Percentiles rank a stretch among this genome's conserved stretches.
phyloP scores from a whole-genome alignment of 345 rosid genomes.

The Salix dunnii region DNA sequence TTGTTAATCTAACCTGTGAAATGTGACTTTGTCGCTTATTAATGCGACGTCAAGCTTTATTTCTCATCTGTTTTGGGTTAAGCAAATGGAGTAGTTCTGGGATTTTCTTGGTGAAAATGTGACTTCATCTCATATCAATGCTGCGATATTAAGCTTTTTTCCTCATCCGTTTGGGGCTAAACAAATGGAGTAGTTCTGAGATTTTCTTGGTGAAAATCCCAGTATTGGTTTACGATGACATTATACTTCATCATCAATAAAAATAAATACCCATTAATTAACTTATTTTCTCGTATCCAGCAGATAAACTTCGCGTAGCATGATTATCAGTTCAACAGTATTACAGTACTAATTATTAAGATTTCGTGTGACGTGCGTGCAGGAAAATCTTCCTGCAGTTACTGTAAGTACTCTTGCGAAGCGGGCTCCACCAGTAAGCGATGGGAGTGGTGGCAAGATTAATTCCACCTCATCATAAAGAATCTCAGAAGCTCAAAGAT shows the following conservation, averaged over 20 bases:
- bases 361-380: not conserved
- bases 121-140: not conserved
- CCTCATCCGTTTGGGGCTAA: not conserved
- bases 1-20: not conserved
- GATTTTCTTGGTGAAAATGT: not conserved
- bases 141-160: not conserved
- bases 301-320: no score
- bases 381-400: slow-evolving; percentile 2
- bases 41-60: not conserved
- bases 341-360: not conserved
- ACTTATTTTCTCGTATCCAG: no score
- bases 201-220: not conserved
- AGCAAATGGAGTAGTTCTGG: not conserved
- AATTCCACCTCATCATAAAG: not conserved
- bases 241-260: no score
- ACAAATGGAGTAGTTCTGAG: not conserved
- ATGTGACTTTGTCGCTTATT: not conserved
- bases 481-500: not conserved
- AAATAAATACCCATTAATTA: not conserved
- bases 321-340: not conserved
- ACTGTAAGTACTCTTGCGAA: not conserved
- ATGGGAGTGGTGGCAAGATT: slow-evolving; percentile 11
- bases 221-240: no score
- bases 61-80: not conserved
- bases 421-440: slow-evolving; percentile 5